Percentiles rank a stretch among this genome's conserved stretches.
Conservation (phyloP, 106 monocot genomes). For the Allium fistulosum region DNA sequence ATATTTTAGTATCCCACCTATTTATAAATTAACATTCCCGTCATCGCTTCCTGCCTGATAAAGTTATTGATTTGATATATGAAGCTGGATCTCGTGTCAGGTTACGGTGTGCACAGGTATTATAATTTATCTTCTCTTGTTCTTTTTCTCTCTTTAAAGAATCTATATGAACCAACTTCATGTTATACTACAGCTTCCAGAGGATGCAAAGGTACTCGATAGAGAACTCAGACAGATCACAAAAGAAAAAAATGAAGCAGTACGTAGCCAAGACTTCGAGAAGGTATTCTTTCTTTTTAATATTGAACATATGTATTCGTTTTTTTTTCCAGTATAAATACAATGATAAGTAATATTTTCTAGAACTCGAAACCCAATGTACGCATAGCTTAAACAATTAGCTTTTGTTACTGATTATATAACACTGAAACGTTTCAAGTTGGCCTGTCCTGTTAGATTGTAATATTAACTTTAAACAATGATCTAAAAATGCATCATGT, state of each 20-base stretch:
- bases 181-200: slow-evolving; percentile 39
- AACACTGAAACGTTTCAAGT: too few species aligned
- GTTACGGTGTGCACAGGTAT: slow-evolving; percentile 70
- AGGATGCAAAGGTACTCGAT: slow-evolving; percentile 70
- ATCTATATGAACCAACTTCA: background rate
- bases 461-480: too few species aligned
- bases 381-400: too few species aligned
- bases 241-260: slow-evolving; percentile 71
- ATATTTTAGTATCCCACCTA: too few species aligned
- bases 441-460: too few species aligned
- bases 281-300: slow-evolving; percentile 25
- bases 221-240: slow-evolving; percentile 68
- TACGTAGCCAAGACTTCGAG: slow-evolving; percentile 73
- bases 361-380: too few species aligned
- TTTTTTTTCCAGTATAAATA: too few species aligned
- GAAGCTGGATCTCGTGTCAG: slow-evolving; percentile 83
- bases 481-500: too few species aligned
- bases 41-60: slow-evolving; percentile 72
- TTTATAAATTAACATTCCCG: slow-evolving; percentile 15
- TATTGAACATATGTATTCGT: too few species aligned
- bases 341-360: too few species aligned
- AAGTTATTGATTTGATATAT: slow-evolving; percentile 80
- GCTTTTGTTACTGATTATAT: too few species aligned
- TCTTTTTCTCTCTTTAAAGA: background rate
- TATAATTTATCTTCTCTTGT: background rate